These are phyloP conservation scores for Aureobasidium sp. DNA, from an alignment of 2,329 filamentous ascomycete genomes.

Conservation along the genomic window DNA sequence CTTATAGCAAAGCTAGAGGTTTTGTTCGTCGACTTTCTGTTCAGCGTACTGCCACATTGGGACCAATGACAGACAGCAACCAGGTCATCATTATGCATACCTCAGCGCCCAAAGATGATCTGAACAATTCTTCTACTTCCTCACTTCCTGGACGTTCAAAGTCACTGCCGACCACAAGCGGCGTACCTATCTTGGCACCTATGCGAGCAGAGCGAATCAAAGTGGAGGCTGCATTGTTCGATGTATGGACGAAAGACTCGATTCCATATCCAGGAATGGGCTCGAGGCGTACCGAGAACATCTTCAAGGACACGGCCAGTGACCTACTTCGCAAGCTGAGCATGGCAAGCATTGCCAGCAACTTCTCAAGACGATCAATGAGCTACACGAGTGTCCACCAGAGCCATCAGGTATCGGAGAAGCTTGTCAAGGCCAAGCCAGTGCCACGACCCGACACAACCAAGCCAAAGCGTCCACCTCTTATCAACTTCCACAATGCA, in stretches of 20 bases:
- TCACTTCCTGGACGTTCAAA: conserved; percentile 62
- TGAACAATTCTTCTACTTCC: conserved; percentile 31
- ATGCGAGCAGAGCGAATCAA: conserved; percentile 66
- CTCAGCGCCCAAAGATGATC: conserved; percentile 51
- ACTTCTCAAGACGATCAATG: conserved; percentile 63
- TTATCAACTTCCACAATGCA: conserved; percentile 39
- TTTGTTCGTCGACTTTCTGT: conserved; percentile 64
- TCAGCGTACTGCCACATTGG: conserved; percentile 66
- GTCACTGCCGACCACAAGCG: conserved; percentile 62
- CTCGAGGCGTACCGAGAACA: conserved; percentile 55
- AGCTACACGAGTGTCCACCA: conserved; percentile 41
- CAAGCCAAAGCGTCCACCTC: conserved; percentile 15
- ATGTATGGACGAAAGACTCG: conserved; percentile 76
- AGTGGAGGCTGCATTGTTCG: conserved; percentile 62
- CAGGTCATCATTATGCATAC: conserved; percentile 87
- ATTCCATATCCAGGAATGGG: conserved; percentile 80
- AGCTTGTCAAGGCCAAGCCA: conserved; percentile 3
- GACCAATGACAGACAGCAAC: conserved; percentile 56
- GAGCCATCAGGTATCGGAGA: neutral
- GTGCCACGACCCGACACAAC: neutral
- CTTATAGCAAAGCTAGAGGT: conserved; percentile 63
- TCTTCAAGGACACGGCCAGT: conserved; percentile 70
- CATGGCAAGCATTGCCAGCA: conserved; percentile 67
- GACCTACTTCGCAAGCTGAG: conserved; percentile 84
- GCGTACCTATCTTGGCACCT: conserved; percentile 63